Evolutionary conservation across 2,329 filamentous ascomycete species (phyloP).

Genomic region (Truncatella angustata): DNA sequence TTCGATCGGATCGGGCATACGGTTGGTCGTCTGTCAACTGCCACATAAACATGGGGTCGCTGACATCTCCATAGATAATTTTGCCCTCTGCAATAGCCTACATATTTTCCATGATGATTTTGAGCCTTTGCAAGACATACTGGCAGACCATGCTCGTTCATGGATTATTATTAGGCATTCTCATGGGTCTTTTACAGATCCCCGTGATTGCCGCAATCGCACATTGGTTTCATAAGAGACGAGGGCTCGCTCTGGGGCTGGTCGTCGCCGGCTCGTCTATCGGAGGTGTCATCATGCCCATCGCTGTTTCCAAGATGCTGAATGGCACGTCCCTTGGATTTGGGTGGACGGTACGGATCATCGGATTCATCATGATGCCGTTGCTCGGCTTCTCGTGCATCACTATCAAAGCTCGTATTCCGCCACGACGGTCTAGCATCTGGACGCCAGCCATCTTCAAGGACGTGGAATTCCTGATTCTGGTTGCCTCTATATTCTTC

Average conservation of each 20-base stretch:
- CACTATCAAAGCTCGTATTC: conserved; percentile 31
- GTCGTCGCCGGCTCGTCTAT: conserved; percentile 45
- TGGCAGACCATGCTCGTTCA: conserved; percentile 53
- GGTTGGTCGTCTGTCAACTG: conserved; percentile 20
- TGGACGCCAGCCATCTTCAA: conserved; percentile 36
- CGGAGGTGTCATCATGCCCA: conserved; percentile 53
- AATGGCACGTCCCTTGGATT: conserved; percentile 41
- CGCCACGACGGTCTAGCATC: conserved; percentile 34
- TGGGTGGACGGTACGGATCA: conserved; percentile 50
- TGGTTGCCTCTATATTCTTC: conserved; percentile 33
- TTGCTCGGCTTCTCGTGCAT: conserved; percentile 38
- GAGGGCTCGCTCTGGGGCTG: conserved; percentile 45
- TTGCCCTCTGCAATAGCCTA: conserved; percentile 30
- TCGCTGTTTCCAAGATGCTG: conserved; percentile 45
- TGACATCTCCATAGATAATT: conserved; percentile 24
- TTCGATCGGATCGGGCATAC: conserved; percentile 36
- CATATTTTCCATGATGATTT: conserved; percentile 41
- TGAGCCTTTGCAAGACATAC: conserved; percentile 41
- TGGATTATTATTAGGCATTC: conserved; percentile 40
- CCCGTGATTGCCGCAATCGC: conserved; percentile 44
- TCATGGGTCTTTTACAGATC: conserved; percentile 39
- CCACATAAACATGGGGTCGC: not conserved
- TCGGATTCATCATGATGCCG: conserved; percentile 49
- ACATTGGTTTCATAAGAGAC: conserved; percentile 46
- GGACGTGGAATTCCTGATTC: conserved; percentile 24